Conservation (phyloP, 495 filamentous ascomycete genomes). For the Xylaria flabelliformis region DNA sequence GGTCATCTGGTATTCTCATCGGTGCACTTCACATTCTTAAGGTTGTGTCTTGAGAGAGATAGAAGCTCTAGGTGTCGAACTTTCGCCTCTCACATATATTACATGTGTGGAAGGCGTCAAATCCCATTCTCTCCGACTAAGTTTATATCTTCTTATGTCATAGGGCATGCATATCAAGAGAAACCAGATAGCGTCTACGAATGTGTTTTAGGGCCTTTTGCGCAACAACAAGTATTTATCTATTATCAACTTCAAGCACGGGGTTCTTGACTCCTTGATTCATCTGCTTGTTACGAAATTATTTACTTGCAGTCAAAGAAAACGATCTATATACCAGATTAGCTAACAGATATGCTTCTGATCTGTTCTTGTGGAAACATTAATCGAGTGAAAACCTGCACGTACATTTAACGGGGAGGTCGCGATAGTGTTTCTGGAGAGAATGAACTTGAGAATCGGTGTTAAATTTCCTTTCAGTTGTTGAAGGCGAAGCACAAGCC, state of each 20-base stretch:
- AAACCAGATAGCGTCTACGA: no score
- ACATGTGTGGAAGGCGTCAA: neutral
- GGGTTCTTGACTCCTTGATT: neutral
- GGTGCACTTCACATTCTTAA: no score
- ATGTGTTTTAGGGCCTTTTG: no score
- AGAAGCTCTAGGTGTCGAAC: neutral
- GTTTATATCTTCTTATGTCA: neutral
- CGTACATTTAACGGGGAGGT: neutral
- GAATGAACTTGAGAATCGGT: neutral
- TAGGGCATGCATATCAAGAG: no score
- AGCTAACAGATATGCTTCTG: neutral
- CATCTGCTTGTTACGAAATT: neutral
- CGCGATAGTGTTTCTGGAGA: neutral
- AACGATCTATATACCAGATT: no score
- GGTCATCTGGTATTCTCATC: no score
- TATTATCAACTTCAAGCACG: no score
- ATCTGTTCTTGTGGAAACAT: neutral
- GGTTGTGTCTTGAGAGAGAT: no score
- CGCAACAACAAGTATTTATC: no score
- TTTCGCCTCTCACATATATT: neutral
- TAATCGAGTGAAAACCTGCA: neutral
- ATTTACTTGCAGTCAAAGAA: neutral
- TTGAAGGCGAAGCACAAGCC: neutral
- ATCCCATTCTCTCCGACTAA: neutral
- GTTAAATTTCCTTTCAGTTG: neutral